Evolutionary conservation across 257 asterid genomes (phyloP).

Genomic region (Lithospermum erythrorhizon): DNA sequence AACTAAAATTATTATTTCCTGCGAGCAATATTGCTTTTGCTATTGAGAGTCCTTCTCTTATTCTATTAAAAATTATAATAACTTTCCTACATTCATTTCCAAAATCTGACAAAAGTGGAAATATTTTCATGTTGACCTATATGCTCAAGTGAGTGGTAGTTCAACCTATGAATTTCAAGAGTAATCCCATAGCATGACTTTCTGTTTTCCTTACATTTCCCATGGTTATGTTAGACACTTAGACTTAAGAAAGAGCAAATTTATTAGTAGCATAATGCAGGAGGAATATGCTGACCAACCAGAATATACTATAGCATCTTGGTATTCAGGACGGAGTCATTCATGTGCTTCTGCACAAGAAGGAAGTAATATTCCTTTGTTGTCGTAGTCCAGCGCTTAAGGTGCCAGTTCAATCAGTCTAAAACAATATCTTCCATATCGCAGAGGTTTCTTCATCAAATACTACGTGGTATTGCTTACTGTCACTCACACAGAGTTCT

Average conservation of each 20-base stretch:
- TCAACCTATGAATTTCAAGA: too few species aligned
- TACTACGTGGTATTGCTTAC: slow-evolving; percentile 84
- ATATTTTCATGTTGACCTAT: not conserved
- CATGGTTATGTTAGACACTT: not conserved
- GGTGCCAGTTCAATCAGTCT: not conserved
- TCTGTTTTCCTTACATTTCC: not conserved
- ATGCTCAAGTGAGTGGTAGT: too few species aligned
- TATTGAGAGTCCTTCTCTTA: not conserved
- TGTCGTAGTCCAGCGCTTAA: not conserved
- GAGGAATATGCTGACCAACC: not conserved
- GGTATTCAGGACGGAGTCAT: not conserved
- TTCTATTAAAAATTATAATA: not conserved
- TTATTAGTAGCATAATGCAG: too few species aligned
- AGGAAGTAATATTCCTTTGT: not conserved
- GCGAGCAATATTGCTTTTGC: not conserved
- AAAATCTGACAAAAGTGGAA: not conserved
- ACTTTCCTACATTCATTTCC: not conserved
- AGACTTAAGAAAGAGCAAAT: not conserved
- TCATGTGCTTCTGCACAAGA: not conserved
- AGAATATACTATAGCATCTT: not conserved
- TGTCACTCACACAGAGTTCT: slow-evolving; percentile 94
- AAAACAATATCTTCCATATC: not conserved
- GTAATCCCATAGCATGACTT: not conserved
- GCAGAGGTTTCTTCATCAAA: slow-evolving; percentile 78
- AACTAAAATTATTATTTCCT: not conserved